Conservation (phyloP, 108 stramenopile species). For the Poteriospumella lacustris region DNA sequence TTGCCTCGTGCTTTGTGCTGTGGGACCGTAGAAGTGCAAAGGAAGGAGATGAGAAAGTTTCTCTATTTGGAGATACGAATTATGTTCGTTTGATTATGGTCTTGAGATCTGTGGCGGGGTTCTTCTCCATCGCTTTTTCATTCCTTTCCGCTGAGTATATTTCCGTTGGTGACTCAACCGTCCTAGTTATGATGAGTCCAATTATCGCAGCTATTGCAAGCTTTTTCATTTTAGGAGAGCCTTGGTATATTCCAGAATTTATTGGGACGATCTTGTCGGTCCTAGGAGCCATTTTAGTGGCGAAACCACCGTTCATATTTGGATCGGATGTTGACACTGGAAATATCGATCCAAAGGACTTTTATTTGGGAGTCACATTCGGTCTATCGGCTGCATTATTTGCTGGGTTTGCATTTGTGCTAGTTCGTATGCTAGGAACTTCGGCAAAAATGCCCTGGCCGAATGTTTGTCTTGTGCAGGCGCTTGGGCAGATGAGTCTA, state of each 20-base stretch:
- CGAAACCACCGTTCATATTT: not conserved
- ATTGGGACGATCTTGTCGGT: not conserved
- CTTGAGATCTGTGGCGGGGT: not conserved
- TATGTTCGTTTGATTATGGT: not conserved
- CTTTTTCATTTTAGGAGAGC: not conserved
- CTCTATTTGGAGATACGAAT: not conserved
- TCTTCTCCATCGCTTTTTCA: not conserved
- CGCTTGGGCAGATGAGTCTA: slow-evolving; percentile 11
- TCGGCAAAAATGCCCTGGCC: slow-evolving; percentile 26
- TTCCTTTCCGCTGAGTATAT: slow-evolving; percentile 5
- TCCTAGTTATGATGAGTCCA: slow-evolving; percentile 20
- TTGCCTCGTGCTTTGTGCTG: no score
- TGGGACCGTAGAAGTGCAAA: no score
- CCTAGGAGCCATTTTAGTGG: slow-evolving; percentile 14
- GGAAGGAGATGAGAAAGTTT: no score
- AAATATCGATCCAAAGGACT: no score
- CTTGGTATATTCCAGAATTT: not conserved
- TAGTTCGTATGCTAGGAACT: slow-evolving; percentile 31
- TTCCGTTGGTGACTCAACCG: not conserved
- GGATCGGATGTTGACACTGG: not conserved
- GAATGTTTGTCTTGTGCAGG: slow-evolving; percentile 1
- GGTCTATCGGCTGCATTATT: not conserved
- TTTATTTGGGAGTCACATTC: slow-evolving; percentile 5
- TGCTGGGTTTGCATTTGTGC: slow-evolving; percentile 14
- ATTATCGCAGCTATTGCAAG: not conserved